A percentile compares a stretch with the other conserved stretches of the same genome.
Evolutionary conservation across 257 asterid species (phyloP).

Genomic region (Solanum gracilifrons): DNA sequence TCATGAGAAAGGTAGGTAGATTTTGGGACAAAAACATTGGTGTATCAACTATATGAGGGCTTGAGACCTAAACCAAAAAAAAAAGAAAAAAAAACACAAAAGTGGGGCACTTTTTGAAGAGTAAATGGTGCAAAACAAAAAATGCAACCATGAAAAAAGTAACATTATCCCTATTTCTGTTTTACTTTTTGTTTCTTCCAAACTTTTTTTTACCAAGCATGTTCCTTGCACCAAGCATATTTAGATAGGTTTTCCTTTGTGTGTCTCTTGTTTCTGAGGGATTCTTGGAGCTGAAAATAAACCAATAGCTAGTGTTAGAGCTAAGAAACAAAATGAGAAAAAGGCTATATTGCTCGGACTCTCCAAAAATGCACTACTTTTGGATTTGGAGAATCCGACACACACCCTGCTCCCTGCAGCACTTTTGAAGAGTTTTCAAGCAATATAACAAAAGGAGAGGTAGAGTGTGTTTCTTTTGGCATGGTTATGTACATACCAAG

Average conservation of each 20-base stretch:
- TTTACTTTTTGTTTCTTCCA: slow-evolving; percentile 8
- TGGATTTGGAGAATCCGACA: neutral
- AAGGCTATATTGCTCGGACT: neutral
- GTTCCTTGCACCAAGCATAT: neutral
- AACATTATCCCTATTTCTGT: slow-evolving; percentile 4
- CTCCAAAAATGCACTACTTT: neutral
- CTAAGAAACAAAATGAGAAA: neutral
- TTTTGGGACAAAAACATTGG: slow-evolving; percentile 9
- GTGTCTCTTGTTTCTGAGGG: slow-evolving; percentile 37
- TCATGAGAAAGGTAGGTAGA: slow-evolving; percentile 14
- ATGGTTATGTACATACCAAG: slow-evolving; percentile 31
- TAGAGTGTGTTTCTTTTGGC: neutral
- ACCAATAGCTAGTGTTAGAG: neutral
- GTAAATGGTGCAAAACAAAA: slow-evolving; percentile 17
- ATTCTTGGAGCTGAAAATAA: slow-evolving; percentile 36
- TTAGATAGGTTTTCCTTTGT: slow-evolving; percentile 36
- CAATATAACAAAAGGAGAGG: neutral
- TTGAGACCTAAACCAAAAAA: neutral
- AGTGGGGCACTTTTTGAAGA: neutral
- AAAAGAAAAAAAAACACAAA: neutral
- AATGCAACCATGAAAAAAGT: slow-evolving; percentile 25
- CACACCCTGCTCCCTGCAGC: neutral
- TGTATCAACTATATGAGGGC: slow-evolving; percentile 7
- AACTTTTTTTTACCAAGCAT: neutral
- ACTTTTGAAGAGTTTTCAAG: neutral